A percentile compares a stretch with the other conserved stretches of the same genome.
phyloP scores from a whole-genome alignment of 345 rosid species.

The Populus pruinosa region DNA sequence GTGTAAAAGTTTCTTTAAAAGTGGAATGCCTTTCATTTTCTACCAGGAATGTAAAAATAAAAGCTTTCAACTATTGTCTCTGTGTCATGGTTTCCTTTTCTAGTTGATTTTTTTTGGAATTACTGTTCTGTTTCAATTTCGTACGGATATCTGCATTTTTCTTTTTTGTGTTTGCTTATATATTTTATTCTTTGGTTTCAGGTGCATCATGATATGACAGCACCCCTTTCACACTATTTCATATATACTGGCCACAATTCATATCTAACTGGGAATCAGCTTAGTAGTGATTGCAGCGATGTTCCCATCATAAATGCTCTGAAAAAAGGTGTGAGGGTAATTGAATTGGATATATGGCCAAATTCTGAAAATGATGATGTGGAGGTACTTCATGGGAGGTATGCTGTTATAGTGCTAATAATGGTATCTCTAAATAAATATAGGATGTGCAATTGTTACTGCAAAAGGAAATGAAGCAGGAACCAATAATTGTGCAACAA shows the following conservation, averaged over 20 bases:
- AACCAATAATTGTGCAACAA: neutral
- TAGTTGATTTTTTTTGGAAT: neutral
- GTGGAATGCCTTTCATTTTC: neutral
- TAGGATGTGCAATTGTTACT: neutral
- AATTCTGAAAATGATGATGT: slow-evolving; percentile 62
- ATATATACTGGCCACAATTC: slow-evolving; percentile 92
- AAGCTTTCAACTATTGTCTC: neutral
- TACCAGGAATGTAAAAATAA: neutral
- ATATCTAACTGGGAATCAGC: slow-evolving; percentile 89
- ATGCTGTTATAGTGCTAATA: neutral
- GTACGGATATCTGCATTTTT: neutral
- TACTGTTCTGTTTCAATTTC: neutral
- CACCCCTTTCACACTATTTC: slow-evolving; percentile 85
- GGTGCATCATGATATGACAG: slow-evolving; percentile 85
- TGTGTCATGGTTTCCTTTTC: neutral
- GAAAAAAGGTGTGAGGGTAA: slow-evolving; percentile 74
- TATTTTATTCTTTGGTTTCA: slow-evolving; percentile 28
- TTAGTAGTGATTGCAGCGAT: slow-evolving; percentile 91
- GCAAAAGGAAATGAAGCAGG: neutral
- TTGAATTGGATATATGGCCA: slow-evolving; percentile 96
- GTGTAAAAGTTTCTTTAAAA: neutral
- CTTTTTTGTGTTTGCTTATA: neutral
- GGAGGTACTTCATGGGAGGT: slow-evolving; percentile 93
- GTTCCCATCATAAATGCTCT: slow-evolving; percentile 79
- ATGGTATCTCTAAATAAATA: neutral